These are phyloP conservation scores for Ceratocystis smalleyi DNA, from an alignment of 2,329 filamentous ascomycete genomes.

Conservation along the genomic window DNA sequence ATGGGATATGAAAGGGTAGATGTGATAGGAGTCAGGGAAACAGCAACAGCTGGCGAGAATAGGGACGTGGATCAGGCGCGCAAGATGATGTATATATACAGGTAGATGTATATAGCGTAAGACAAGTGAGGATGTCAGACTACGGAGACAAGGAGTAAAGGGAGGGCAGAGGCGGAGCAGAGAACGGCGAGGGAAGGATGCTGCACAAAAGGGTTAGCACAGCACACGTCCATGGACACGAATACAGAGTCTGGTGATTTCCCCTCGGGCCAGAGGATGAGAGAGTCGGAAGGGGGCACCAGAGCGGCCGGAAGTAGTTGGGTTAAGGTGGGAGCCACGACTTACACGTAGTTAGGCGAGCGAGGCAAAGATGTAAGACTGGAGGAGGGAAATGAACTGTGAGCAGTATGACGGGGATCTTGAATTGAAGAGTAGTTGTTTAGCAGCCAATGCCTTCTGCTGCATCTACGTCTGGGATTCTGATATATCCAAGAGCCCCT, in stretches of 20 bases:
- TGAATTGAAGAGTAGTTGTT: neutral
- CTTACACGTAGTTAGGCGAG: neutral
- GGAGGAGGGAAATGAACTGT: neutral
- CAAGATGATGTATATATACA: slow-evolving; percentile 1
- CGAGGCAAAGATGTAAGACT: neutral
- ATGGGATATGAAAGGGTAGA: slow-evolving; percentile 8
- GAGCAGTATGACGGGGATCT: neutral
- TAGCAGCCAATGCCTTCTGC: no score
- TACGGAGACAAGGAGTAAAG: neutral
- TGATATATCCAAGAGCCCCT: no score
- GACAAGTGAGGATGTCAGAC: neutral
- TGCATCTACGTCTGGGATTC: no score
- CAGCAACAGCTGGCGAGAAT: neutral
- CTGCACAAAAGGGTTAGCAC: neutral
- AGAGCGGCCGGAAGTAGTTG: neutral
- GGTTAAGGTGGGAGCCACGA: neutral
- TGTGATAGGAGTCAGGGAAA: neutral
- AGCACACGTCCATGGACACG: neutral
- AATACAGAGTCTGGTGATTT: neutral
- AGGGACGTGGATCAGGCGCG: neutral
- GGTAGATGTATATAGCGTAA: slow-evolving; percentile 4
- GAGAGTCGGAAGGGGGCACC: neutral
- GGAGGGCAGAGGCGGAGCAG: neutral
- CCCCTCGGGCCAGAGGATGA: slow-evolving; percentile 7
- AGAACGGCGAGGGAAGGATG: neutral